Evolutionary conservation across 208 protist species (phyloP), one percentile per base, ranked within the genome.

Genomic region (Ichthyophonus hoferi): DNA sequence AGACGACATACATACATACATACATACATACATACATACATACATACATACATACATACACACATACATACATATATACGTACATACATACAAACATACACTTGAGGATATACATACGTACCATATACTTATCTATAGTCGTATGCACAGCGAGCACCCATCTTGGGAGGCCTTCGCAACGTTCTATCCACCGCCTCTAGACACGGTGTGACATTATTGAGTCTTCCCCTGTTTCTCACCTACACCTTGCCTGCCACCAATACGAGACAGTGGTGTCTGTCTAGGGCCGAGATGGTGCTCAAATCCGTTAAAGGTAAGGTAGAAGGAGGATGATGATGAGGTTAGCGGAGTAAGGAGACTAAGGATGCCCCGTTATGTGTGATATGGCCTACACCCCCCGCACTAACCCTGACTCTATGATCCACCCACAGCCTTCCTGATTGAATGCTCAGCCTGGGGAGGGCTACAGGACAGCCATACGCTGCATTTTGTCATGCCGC

Each of bases 221-320:
- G 42, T 1, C 35, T 90, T 1, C 88, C 88, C 31, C 79, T 90
- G n/a, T 79, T 90, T 7, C 37, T 90, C 7, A 33, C 85, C 43
- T 39, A 82, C 58, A 88, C 85, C 34, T 14, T 79, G 7, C 33
- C 58, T 40, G 2, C 34, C 3, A 42, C 37, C 1, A 41, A 33
- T 40, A 41, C 42, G 39, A 40, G 78, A 1, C 40, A 17, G 39
- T 86, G 88, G 79, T 58, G 40, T 35, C 79, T 77, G 42, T 31
- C 50, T 31, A 17, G 79, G 2, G 88, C 88, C 33, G 88, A 90
- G 79, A 7, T 87, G 3, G 88, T 90, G 24, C 40, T 90, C n/a
- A 90, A 90, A 42, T 40, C 50, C 42, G 42, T 90, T 31, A 86
- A 87, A 33, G 88, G 88, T 88, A 42, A 7, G 79, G n/a, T n/a